These are phyloP conservation scores for Lepraria neglecta DNA, from an alignment of 495 filamentous ascomycete genomes.

Conservation along the genomic window DNA sequence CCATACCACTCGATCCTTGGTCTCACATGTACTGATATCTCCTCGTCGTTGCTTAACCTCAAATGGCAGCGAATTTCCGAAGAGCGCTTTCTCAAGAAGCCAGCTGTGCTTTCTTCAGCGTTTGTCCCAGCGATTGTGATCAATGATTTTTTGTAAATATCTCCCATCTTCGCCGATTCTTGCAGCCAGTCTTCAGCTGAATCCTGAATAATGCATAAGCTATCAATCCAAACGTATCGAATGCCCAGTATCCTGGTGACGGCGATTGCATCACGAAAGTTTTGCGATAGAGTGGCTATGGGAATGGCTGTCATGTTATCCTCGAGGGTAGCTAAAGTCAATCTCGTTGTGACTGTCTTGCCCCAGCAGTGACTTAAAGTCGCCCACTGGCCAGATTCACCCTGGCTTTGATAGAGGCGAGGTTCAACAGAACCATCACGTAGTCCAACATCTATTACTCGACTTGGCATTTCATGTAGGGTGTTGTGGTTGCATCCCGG, in stretches of 20 bases:
- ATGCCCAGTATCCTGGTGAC: slow-evolving; percentile 24
- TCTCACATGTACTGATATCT: slow-evolving; percentile 1
- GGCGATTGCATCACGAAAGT: slow-evolving; percentile 30
- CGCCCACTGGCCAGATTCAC: not conserved
- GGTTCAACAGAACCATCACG: not conserved
- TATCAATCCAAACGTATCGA: slow-evolving; percentile 30
- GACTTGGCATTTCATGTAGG: not conserved
- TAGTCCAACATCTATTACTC: not conserved
- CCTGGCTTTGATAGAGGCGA: not conserved
- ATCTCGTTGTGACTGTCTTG: not conserved
- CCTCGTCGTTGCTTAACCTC: not conserved
- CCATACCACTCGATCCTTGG: slow-evolving; percentile 9
- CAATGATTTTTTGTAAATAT: slow-evolving; percentile 37
- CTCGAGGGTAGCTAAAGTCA: slow-evolving; percentile 7
- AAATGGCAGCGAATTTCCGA: not conserved
- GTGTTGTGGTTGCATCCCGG: not conserved
- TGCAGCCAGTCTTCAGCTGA: slow-evolving; percentile 25
- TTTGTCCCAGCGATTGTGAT: slow-evolving; percentile 32
- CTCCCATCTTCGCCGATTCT: slow-evolving; percentile 27
- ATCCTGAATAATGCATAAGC: slow-evolving; percentile 32
- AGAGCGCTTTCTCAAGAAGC: slow-evolving; percentile 9
- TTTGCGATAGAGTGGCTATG: slow-evolving; percentile 21
- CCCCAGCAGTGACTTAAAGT: slow-evolving; percentile 23
- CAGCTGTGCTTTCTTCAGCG: not conserved
- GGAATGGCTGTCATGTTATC: slow-evolving; percentile 15